Conservation (phyloP, 495 filamentous ascomycete genomes). For the Darksidea phi region DNA sequence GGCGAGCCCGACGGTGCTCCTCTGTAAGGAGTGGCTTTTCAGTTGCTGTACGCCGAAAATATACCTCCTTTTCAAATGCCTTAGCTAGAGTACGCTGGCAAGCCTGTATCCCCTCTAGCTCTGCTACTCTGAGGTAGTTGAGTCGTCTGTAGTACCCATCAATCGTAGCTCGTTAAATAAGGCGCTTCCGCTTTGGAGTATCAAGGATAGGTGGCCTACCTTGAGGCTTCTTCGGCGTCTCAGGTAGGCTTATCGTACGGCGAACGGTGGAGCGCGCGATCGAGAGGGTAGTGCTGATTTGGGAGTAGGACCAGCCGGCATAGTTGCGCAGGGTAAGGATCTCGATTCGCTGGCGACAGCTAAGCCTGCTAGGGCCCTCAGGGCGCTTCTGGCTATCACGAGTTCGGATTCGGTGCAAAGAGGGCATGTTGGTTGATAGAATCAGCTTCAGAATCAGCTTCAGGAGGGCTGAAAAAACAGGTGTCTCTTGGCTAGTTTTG, state of each 20-base stretch:
- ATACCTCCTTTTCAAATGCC: constrained; percentile 8
- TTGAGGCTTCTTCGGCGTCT: constrained; percentile 2
- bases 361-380: too few species aligned
- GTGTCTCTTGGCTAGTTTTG: too few species aligned
- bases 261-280: background rate
- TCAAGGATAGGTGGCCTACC: constrained; percentile 1
- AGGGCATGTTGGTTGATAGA: too few species aligned
- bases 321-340: too few species aligned
- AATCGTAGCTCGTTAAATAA: background rate
- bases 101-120: background rate
- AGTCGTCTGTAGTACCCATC: background rate
- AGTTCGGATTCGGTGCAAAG: too few species aligned
- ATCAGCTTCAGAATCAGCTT: too few species aligned
- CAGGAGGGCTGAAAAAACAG: too few species aligned
- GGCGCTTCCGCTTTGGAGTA: constrained; percentile 2
- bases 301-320: background rate
- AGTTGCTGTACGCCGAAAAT: constrained; percentile 1
- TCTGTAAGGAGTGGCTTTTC: background rate
- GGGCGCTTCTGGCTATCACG: too few species aligned
- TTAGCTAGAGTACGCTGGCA: constrained; percentile 2
- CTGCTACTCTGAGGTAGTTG: background rate
- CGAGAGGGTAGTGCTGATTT: background rate
- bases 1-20: background rate
- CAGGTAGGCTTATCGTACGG: background rate
- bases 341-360: too few species aligned